phyloP scores from a whole-genome alignment of 495 filamentous ascomycete species.

The Xylaria telfairii region DNA sequence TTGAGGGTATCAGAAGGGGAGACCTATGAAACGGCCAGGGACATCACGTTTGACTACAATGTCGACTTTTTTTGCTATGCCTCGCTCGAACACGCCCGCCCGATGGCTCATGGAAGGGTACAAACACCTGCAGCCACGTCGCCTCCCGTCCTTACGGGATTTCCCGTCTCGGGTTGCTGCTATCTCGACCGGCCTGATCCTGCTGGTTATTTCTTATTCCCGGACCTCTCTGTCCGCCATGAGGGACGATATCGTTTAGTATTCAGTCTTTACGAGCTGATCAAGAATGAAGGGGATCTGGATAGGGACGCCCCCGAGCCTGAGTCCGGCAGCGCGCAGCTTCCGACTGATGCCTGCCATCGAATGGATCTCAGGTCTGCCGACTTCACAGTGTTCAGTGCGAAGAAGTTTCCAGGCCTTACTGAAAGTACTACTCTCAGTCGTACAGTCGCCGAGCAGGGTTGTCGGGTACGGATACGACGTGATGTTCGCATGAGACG shows the following conservation, averaged over 20 bases:
- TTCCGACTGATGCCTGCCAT: conserved; percentile 56
- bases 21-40: conserved; percentile 59
- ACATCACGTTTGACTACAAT: conserved; percentile 91
- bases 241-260: conserved; percentile 88
- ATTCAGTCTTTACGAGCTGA: conserved; percentile 93
- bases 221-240: conserved; percentile 94
- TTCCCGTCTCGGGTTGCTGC: conserved; percentile 94
- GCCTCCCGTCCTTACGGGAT: conserved; percentile 89
- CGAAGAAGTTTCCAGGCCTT: conserved; percentile 97
- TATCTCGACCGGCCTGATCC: conserved; percentile 91
- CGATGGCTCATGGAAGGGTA: conserved; percentile 82
- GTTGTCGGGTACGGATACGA: conserved; percentile 94
- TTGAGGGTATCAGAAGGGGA: conserved; percentile 85
- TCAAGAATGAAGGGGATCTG: conserved; percentile 69
- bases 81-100: conserved; percentile 85
- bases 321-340: conserved; percentile 45
- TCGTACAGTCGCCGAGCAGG: conserved; percentile 92
- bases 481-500: conserved; percentile 97
- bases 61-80: conserved; percentile 98
- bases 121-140: conserved; percentile 66
- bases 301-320: conserved; percentile 45
- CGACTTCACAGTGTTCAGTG: conserved; percentile 90
- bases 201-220: conserved; percentile 98
- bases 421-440: conserved; percentile 89
- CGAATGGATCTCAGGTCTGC: conserved; percentile 88